phyloP scores from a whole-genome alignment of 1,139 yeast genomes.

The Cylindricascospora bacillispora region DNA sequence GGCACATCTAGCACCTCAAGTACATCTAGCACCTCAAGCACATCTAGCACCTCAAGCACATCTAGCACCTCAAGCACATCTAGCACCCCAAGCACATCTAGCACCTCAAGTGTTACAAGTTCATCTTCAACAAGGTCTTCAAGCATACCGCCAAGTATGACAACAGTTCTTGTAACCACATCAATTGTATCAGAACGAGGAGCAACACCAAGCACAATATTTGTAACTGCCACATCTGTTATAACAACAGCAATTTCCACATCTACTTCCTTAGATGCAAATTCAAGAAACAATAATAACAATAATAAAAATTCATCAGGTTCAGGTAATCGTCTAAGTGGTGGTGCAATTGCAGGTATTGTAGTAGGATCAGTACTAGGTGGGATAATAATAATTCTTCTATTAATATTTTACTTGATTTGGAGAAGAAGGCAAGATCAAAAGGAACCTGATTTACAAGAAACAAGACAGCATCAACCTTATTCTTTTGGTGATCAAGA shows the following conservation, averaged over 20 bases:
- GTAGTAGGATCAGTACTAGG: conserved; percentile 55
- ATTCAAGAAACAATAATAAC: conserved; percentile 7
- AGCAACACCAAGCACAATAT: conserved; percentile 9
- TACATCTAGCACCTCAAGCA: too few relatives aligned
- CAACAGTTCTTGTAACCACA: too few relatives aligned
- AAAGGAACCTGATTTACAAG: conserved; percentile 13
- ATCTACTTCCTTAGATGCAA: conserved; percentile 2
- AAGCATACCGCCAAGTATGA: too few relatives aligned
- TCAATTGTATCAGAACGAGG: too few relatives aligned
- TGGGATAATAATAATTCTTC: conserved; percentile 27
- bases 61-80: conserved; percentile 3
- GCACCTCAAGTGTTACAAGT: too few relatives aligned
- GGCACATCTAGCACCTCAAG: too few relatives aligned
- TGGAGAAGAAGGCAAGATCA: conserved; percentile 27
- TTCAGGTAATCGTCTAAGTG: conserved; percentile 26
- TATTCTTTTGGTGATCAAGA: conserved; percentile 25
- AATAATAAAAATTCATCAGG: conserved; percentile 6
- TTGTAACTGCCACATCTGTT: conserved; percentile 14
- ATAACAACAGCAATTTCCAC: conserved; percentile 6
- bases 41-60: conserved; percentile 1
- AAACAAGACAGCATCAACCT: conserved; percentile 25
- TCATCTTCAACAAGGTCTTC: too few relatives aligned
- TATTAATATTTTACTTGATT: conserved; percentile 31
- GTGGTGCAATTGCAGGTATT: conserved; percentile 66
- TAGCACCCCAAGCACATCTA: conserved; percentile 3